Percentiles rank a stretch among this genome's conserved stretches.
phyloP scores from a whole-genome alignment of 139 green algal genomes.

The Astrephomene gubernaculifera region DNA sequence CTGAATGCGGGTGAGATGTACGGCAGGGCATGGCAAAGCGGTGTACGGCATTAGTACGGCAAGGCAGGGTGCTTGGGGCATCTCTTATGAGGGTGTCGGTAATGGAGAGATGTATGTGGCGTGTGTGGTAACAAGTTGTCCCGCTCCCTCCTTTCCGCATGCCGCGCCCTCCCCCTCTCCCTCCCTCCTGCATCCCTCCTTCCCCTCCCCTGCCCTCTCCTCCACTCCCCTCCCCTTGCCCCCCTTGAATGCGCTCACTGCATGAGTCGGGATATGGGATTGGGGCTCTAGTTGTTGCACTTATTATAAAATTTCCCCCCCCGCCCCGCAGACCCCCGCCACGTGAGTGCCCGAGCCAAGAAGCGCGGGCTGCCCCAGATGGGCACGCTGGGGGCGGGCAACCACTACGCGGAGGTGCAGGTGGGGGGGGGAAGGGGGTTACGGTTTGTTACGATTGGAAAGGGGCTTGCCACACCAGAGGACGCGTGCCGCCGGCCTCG shows the following conservation, averaged over 20 bases:
- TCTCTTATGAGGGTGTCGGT: too few relatives aligned
- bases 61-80: not conserved
- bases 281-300: too few relatives aligned
- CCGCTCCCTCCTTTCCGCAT: not conserved
- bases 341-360: slow-evolving; percentile 88
- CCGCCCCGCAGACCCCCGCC: slow-evolving; percentile 71
- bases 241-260: too few relatives aligned
- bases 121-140: too few relatives aligned
- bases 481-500: too few relatives aligned
- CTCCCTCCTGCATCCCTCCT: not conserved
- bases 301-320: too few relatives aligned
- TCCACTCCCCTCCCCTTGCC: too few relatives aligned
- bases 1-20: slow-evolving; percentile 63
- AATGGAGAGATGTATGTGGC: not conserved
- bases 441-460: too few relatives aligned
- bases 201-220: not conserved
- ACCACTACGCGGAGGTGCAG: slow-evolving; percentile 93
- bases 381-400: slow-evolving; percentile 92
- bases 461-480: not conserved
- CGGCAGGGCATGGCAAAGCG: not conserved
- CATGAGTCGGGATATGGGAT: too few relatives aligned
- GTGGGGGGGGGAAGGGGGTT: not conserved
- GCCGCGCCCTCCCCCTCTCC: not conserved
- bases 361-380: slow-evolving; percentile 93
- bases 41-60: not conserved